Conservation (phyloP, 306 rosid species). For the Trifolium fragiferum region DNA sequence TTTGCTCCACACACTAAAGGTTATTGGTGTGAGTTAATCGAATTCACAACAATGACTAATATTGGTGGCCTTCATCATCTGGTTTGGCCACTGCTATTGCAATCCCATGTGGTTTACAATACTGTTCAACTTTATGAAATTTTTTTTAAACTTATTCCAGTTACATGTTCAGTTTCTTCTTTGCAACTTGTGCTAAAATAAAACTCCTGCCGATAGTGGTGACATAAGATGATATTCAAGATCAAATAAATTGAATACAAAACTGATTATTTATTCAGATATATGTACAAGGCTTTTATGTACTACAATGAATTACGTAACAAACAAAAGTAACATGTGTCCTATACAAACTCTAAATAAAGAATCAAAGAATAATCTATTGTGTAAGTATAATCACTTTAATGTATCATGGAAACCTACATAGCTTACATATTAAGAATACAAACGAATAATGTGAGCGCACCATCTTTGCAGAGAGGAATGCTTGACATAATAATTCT, state of each 20-base stretch:
- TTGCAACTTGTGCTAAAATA: background rate
- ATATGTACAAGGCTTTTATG: constrained; percentile 41
- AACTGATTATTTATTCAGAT: constrained; percentile 35
- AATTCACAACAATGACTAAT: no score
- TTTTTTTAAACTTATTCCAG: background rate
- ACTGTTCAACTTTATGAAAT: background rate
- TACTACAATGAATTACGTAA: constrained; percentile 42
- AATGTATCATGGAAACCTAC: constrained; percentile 5
- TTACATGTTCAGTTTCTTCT: constrained; percentile 22
- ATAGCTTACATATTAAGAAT: background rate
- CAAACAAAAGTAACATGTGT: constrained; percentile 37
- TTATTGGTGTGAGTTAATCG: no score
- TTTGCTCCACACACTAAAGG: no score
- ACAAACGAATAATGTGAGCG: constrained; percentile 10
- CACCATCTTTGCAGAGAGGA: background rate
- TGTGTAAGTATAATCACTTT: constrained; percentile 13
- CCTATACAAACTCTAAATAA: constrained; percentile 52
- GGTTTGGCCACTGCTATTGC: no score
- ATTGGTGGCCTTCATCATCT: no score
- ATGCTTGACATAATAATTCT: constrained; percentile 16
- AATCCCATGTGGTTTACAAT: no score
- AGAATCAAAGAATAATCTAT: constrained; percentile 70
- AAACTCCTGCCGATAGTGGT: background rate
- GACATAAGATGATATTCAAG: constrained; percentile 15
- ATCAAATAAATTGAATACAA: constrained; percentile 25